These are phyloP conservation scores for Leptographium flavum DNA, from an alignment of 2,329 filamentous ascomycete species.

Conservation along the genomic window DNA sequence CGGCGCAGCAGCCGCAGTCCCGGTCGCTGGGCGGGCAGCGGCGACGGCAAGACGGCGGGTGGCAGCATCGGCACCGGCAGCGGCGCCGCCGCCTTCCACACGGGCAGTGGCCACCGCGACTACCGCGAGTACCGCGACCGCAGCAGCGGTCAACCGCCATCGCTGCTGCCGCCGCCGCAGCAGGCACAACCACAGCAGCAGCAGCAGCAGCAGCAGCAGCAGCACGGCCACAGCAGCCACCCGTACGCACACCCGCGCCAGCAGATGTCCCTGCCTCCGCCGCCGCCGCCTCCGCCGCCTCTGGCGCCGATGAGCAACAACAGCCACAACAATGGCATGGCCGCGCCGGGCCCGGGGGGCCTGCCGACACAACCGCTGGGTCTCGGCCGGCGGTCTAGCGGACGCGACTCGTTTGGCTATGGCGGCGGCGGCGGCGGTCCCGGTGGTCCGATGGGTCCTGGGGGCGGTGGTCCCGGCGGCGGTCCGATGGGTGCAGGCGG, in stretches of 20 bases:
- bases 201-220: not conserved
- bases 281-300: slow-evolving; percentile 10
- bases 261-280: not conserved
- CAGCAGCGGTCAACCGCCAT: slow-evolving; percentile 27
- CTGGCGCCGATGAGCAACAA: not conserved
- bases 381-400: slow-evolving; percentile 11
- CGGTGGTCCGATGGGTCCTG: not conserved
- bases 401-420: slow-evolving; percentile 12
- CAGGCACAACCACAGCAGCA: not conserved
- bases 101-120: not conserved
- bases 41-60: not conserved
- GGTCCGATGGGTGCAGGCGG: too few species aligned
- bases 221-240: not conserved
- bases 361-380: slow-evolving; percentile 6
- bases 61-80: not conserved
- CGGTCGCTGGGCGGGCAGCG: not conserved
- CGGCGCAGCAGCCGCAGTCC: slow-evolving; percentile 1
- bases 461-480: too few species aligned
- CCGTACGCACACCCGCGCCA: not conserved
- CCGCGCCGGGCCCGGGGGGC: not conserved
- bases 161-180: slow-evolving; percentile 28
- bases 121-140: not conserved
- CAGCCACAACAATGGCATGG: too few species aligned
- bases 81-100: not conserved
- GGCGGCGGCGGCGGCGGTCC: not conserved